A percentile compares a stretch with the other conserved stretches of the same genome.
Conservation (phyloP, 208 protist species). For the Leishmania gerbilli region DNA sequence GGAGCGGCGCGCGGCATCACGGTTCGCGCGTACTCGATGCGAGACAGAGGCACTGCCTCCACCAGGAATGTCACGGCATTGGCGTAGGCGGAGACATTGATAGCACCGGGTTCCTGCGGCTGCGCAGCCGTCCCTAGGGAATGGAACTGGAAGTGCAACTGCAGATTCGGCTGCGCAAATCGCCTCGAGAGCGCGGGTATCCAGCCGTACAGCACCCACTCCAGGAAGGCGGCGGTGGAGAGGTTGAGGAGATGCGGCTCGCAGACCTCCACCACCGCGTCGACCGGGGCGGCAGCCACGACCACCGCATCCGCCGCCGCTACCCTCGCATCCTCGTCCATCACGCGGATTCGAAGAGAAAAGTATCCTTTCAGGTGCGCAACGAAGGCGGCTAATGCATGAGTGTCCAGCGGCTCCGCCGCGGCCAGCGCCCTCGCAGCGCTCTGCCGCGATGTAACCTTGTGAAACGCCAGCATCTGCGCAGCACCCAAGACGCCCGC, state of each 20-base stretch:
- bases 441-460: slow-evolving; percentile 12
- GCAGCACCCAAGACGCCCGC: slow-evolving; percentile 1
- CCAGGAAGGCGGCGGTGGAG: slow-evolving; percentile 64
- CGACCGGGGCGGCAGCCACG: not conserved
- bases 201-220: slow-evolving; percentile 59
- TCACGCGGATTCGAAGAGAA: slow-evolving; percentile 17
- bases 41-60: slow-evolving; percentile 21
- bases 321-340: not conserved
- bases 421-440: not conserved
- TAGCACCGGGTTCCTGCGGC: slow-evolving; percentile 3
- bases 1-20: not conserved
- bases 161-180: slow-evolving; percentile 7
- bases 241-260: slow-evolving; percentile 57
- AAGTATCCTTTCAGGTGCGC: slow-evolving; percentile 18
- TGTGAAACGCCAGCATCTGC: slow-evolving; percentile 20
- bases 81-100: not conserved
- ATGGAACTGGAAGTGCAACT: slow-evolving; percentile 17
- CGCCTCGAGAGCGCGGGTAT: slow-evolving; percentile 5
- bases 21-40: slow-evolving; percentile 30
- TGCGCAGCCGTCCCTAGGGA: not conserved
- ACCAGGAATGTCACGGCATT: slow-evolving; percentile 37
- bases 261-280: slow-evolving; percentile 13
- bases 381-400: slow-evolving; percentile 1
- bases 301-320: not conserved
- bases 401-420: slow-evolving; percentile 3